Evolutionary conservation across 139 green algal species (phyloP), one percentile per base, ranked within the genome.

Genomic region (Pseudopediastrum boryanum): DNA sequence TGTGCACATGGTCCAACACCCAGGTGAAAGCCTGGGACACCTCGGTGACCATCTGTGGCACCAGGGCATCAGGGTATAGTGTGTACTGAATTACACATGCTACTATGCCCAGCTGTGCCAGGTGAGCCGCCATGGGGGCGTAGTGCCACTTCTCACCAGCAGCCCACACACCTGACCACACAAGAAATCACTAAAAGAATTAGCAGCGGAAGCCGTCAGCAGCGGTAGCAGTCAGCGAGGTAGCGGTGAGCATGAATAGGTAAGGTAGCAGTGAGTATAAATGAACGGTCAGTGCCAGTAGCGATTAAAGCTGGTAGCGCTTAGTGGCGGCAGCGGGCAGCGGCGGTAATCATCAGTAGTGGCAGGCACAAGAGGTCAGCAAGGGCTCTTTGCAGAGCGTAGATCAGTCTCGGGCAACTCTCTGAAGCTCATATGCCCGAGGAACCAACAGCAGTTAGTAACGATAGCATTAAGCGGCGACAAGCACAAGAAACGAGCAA

Each of bases 81-180:
- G 79, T 89, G 90, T 94, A 94, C 51, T 71, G 67, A 35, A 92
- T 80, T 29, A 91, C 75, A 64, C 79, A 85, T 0, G 66, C 38
- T 25, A 79, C n/a, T 25, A 86, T 75, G 13, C 75, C 75, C 44
- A 80, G 43, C 4, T 54, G 64, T 4, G 81, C 71, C 36, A 86
- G 59, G 36, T 33, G 54, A 6, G 21, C n/a, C n/a, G 66, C 81
- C 43, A 86, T 27, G 4, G 81, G 81, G 12, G 81, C 81, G 9
- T 86, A 86, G 35, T 86, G 74, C 91, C 90, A 95, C 42, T 86
- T 87, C 9, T 86, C 80, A 67, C 89, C 89, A 36, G 79, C 84
- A 1, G 92, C 89, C 92, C 92, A 97, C n/a, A 95, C 87, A 25
- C 93, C 93, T 23, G 92, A 89, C 62, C 92, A 91, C 29, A 86